Evolutionary conservation across 2,329 filamentous ascomycete genomes (phyloP).

Genomic region (Mariannaea elegans): DNA sequence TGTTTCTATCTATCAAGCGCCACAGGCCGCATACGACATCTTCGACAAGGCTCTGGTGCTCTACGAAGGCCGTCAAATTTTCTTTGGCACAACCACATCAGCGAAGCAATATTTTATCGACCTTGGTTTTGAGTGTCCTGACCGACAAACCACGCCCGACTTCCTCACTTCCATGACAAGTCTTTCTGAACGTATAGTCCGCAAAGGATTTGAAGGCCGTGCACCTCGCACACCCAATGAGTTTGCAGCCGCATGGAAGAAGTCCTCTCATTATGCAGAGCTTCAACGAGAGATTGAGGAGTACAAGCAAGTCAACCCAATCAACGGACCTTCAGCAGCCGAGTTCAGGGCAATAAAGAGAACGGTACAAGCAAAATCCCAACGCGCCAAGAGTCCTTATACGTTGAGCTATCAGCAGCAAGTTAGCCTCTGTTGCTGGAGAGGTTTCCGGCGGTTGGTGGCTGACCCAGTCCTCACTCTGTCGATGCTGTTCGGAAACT

Average conservation of each 20-base stretch:
- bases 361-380: slow-evolving; percentile 56
- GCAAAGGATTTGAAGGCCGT: slow-evolving; percentile 43
- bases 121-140: slow-evolving; percentile 65
- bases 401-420: slow-evolving; percentile 37
- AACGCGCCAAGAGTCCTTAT: slow-evolving; percentile 33
- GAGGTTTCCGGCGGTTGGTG: slow-evolving; percentile 51
- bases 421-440: slow-evolving; percentile 30
- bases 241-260: slow-evolving; percentile 47
- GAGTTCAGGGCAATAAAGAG: slow-evolving; percentile 56
- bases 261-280: slow-evolving; percentile 29
- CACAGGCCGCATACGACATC: slow-evolving; percentile 49
- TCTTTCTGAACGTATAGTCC: slow-evolving; percentile 44
- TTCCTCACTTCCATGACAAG: slow-evolving; percentile 68
- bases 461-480: slow-evolving; percentile 51
- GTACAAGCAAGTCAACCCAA: slow-evolving; percentile 50
- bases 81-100: slow-evolving; percentile 34
- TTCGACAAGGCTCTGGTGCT: slow-evolving; percentile 76
- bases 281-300: slow-evolving; percentile 60
- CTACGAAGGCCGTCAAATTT: slow-evolving; percentile 74
- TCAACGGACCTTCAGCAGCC: slow-evolving; percentile 54
- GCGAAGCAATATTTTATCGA: slow-evolving; percentile 41
- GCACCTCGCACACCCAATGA: slow-evolving; percentile 49
- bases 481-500: slow-evolving; percentile 52
- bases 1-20: slow-evolving; percentile 73
- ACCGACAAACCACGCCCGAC: slow-evolving; percentile 71